Evolutionary conservation across 1,284 basidiomycete genomes (phyloP).

Genomic region (Somion occarium): DNA sequence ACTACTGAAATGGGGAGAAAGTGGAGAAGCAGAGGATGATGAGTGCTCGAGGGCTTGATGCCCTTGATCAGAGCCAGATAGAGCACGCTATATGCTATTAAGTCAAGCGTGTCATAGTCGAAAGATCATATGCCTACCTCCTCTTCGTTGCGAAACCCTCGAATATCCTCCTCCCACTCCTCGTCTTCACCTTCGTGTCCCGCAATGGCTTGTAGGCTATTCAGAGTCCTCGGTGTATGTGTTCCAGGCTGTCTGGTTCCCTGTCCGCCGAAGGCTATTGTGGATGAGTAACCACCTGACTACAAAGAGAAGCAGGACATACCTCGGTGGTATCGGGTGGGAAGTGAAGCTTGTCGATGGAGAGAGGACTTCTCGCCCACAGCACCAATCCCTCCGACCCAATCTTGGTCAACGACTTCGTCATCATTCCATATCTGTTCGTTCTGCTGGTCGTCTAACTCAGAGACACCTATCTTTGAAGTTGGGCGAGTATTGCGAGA

Average conservation of each 20-base stretch:
- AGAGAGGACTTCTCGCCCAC: conserved; percentile 74
- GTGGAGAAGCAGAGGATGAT: conserved; percentile 47
- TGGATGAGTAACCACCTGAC: background rate
- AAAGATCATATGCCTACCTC: conserved; percentile 38
- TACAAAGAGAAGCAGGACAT: conserved; percentile 19
- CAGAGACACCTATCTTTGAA: conserved; percentile 60
- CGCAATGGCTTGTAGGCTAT: conserved; percentile 74
- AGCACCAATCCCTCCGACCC: conserved; percentile 73
- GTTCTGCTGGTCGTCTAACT: conserved; percentile 52
- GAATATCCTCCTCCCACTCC: conserved; percentile 71
- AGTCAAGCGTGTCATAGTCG: background rate
- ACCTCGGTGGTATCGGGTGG: conserved; percentile 78
- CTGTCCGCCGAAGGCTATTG: conserved; percentile 41
- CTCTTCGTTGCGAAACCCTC: conserved; percentile 53
- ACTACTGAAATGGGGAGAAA: conserved; percentile 51
- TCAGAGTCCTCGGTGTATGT: conserved; percentile 67
- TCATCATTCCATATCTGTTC: conserved; percentile 67
- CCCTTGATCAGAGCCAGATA: conserved; percentile 35
- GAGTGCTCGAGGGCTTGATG: conserved; percentile 48
- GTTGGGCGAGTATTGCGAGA: conserved; percentile 58
- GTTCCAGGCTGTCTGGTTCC: conserved; percentile 51
- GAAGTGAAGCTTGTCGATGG: conserved; percentile 76
- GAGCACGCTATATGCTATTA: conserved; percentile 11
- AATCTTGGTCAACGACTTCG: conserved; percentile 71
- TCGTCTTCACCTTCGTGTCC: conserved; percentile 83